Evolutionary conservation across 345 rosid species (phyloP).

Genomic region (Toxicodendron radicans): DNA sequence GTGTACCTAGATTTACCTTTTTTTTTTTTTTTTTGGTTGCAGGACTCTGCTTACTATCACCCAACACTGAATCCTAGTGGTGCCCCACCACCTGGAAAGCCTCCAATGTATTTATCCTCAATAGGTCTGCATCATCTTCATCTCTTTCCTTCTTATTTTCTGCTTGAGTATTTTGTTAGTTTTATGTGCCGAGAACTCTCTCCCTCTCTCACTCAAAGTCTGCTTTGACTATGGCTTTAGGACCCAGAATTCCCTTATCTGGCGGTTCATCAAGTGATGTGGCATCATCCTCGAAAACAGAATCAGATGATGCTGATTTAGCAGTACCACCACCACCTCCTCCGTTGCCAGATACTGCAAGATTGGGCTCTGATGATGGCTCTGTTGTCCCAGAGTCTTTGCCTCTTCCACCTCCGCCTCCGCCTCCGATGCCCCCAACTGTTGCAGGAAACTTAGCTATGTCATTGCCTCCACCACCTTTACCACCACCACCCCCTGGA

Average conservation of each 20-base stretch:
- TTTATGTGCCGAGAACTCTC: constrained; percentile 3
- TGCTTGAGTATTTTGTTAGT: constrained; percentile 4
- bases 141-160: constrained; percentile 1
- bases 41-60: constrained; percentile 98
- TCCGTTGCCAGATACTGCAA: constrained; percentile 61
- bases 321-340: constrained; percentile 64
- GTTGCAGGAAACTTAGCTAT: constrained; percentile 39
- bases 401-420: constrained; percentile 92
- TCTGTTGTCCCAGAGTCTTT: constrained; percentile 50
- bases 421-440: constrained; percentile 86
- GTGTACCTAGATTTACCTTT: constrained; percentile 11
- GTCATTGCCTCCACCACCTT: constrained; percentile 61
- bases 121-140: constrained; percentile 51
- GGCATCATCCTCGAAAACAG: constrained; percentile 60
- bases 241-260: constrained; percentile 77
- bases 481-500: constrained; percentile 94
- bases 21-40: constrained; percentile 27
- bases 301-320: constrained; percentile 57
- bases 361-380: constrained; percentile 39
- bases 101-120: constrained; percentile 90
- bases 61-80: constrained; percentile 97
- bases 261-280: constrained; percentile 57
- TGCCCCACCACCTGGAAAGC: constrained; percentile 99
- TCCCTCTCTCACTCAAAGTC: constrained; percentile 12
- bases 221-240: constrained; percentile 38